Percentiles rank a stretch among this genome's conserved stretches.
These are phyloP conservation scores for Fraxinus floribunda DNA, from an alignment of 305 asterid species.

Conservation along the genomic window DNA sequence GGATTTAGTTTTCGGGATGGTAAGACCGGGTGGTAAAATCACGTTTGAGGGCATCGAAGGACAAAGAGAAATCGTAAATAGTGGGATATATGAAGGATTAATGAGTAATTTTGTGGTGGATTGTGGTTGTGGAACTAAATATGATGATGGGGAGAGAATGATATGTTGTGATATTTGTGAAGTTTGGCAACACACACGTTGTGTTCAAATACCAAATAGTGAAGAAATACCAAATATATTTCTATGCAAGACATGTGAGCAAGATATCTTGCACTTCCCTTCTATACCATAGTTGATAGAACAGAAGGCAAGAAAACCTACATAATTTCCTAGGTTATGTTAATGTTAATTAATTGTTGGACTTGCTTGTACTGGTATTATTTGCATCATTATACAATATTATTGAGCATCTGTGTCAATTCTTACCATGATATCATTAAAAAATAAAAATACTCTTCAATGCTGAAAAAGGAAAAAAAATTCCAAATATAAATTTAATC, in stretches of 20 bases:
- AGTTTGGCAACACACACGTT: slow-evolving; percentile 81
- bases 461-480: too few relatives aligned
- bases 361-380: not conserved
- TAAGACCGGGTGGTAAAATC: slow-evolving; percentile 50
- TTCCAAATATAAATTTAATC: too few relatives aligned
- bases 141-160: slow-evolving; percentile 89
- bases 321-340: not conserved
- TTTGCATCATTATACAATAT: not conserved
- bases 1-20: slow-evolving; percentile 54
- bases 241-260: slow-evolving; percentile 72
- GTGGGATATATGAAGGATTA: slow-evolving; percentile 29
- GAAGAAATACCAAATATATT: slow-evolving; percentile 62
- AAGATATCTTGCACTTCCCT: slow-evolving; percentile 58
- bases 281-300: slow-evolving; percentile 41
- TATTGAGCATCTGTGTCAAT: not conserved
- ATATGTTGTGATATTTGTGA: slow-evolving; percentile 81
- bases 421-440: not conserved
- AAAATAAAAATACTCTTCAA: not conserved
- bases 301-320: not conserved
- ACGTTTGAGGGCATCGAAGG: slow-evolving; percentile 42
- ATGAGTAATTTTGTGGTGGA: slow-evolving; percentile 41
- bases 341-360: not conserved
- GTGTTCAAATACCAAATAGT: slow-evolving; percentile 56
- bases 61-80: slow-evolving; percentile 2
- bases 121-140: slow-evolving; percentile 69